These are phyloP conservation scores for Colletotrichum melonis DNA, from an alignment of 2,329 filamentous ascomycete species.

Conservation along the genomic window DNA sequence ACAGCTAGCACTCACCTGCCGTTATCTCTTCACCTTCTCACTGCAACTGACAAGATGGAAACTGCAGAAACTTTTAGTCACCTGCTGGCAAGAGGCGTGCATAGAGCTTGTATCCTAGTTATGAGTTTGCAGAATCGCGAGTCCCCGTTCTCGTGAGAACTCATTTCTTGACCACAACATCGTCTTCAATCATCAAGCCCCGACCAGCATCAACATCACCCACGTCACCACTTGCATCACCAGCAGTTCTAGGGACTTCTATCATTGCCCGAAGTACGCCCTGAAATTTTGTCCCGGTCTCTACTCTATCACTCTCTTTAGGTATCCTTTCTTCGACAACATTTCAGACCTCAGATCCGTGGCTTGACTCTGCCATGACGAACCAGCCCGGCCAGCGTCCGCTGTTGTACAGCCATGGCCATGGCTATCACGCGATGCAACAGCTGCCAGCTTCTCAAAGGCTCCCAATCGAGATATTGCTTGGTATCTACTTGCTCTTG, in stretches of 20 bases:
- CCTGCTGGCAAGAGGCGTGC: too few relatives aligned
- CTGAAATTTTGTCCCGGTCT: not conserved
- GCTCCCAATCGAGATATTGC: slow-evolving; percentile 50
- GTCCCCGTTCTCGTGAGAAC: not conserved
- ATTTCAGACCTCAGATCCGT: not conserved
- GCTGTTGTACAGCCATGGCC: not conserved
- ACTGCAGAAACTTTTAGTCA: not conserved
- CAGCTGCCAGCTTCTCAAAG: slow-evolving; percentile 38
- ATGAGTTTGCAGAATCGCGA: not conserved
- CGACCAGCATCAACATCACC: not conserved
- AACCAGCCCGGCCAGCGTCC: not conserved
- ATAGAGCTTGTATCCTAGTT: too few relatives aligned
- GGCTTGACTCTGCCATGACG: not conserved
- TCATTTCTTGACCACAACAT: not conserved
- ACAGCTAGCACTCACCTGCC: too few relatives aligned
- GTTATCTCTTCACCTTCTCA: not conserved
- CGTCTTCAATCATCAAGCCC: not conserved
- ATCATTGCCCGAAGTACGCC: not conserved
- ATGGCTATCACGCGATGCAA: not conserved
- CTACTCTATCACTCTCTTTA: not conserved
- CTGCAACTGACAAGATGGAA: too few relatives aligned
- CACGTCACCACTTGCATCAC: not conserved
- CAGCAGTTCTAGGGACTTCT: not conserved
- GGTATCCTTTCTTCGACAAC: not conserved
- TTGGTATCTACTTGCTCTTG: slow-evolving; percentile 48